Evolutionary conservation across 257 asterid genomes (phyloP).

Genomic region (Nicotiana tabacum): DNA sequence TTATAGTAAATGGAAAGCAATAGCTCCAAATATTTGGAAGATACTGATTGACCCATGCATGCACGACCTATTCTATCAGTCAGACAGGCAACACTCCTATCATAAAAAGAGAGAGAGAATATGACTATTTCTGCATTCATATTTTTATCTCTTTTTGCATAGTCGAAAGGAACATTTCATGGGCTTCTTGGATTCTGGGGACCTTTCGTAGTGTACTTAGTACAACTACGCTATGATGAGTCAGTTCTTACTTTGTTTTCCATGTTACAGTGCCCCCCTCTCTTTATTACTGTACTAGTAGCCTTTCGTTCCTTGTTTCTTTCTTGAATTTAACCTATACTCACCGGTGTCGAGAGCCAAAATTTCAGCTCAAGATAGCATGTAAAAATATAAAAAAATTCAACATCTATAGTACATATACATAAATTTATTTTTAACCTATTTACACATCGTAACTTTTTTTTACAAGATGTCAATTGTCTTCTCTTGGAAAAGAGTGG

Average conservation of each 20-base stretch:
- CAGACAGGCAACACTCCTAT: not conserved
- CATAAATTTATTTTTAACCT: no score
- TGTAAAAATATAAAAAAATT: no score
- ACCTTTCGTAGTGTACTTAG: not conserved
- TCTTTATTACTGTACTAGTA: not conserved
- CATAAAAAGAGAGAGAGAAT: not conserved
- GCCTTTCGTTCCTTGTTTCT: not conserved
- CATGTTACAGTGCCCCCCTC: not conserved
- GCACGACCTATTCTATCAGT: slow-evolving; percentile 9
- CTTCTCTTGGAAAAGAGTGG: no score
- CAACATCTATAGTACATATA: no score
- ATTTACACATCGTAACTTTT: no score
- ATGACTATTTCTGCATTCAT: not conserved
- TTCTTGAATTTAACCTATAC: no score
- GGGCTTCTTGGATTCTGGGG: slow-evolving; percentile 10
- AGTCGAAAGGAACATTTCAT: slow-evolving; percentile 9
- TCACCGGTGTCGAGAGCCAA: no score
- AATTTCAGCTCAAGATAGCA: no score
- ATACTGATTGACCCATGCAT: slow-evolving; percentile 12
- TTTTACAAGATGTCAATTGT: no score
- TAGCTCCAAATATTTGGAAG: slow-evolving; percentile 4
- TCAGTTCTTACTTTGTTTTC: slow-evolving; percentile 7
- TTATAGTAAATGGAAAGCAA: not conserved
- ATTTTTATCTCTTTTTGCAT: slow-evolving; percentile 12
- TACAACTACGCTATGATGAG: not conserved